Base-by-base conservation (phyloP, 805 yeast genomes). In the Ogataea nitratoaversa region DNA sequence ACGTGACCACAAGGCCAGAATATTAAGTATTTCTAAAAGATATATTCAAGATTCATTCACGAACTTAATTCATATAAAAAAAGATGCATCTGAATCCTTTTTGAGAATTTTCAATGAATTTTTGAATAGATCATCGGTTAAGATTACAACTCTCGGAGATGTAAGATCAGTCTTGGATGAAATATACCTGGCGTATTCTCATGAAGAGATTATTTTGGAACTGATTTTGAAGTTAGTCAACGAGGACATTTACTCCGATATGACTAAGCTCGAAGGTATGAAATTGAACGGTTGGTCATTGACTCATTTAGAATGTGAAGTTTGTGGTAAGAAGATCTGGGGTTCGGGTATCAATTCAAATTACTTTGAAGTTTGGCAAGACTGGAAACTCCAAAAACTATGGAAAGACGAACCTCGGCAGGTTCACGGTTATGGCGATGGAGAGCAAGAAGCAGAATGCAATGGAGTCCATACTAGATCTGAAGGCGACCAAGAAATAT, bases 261-360 rank as follows among this genome's bases (percentile, higher is more conserved):
- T 81, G 55, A 54, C 66, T 11, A 47, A 52, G 2, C 62, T 82
- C 9, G 66, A 72, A 11, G 44, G 50, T 2, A 65, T 68, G 25
- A 65, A 73, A 18, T 48, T 67, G 0, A 59, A 64, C 28, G 97
- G 96, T 0, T 83, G 95, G 88, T 67, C 80, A 0, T 49, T 70
- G 1, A 64, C 62, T 20, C 65, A 66, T 20, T 66, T 70, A 28
- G 76, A 71, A 35, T 90, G 97, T 59, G 83, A 83, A 27, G 75
- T 82, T 0, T 90, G 97, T 60, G 90, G 87, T 1, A 79, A 78
- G 46, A 65, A 66, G 17, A 63, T 89, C 25, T 82, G 89, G 79
- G 96, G 96, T 0, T 58, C 75, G 2, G 76, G 78, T 2, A 56
- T 84, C 2, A 65, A 70, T 19, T 64, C 76, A 2, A 67, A 63